Evolutionary conservation across 495 filamentous ascomycete species (phyloP), one percentile per base, ranked within the genome.

Genomic region (Cryomyces antarcticus): DNA sequence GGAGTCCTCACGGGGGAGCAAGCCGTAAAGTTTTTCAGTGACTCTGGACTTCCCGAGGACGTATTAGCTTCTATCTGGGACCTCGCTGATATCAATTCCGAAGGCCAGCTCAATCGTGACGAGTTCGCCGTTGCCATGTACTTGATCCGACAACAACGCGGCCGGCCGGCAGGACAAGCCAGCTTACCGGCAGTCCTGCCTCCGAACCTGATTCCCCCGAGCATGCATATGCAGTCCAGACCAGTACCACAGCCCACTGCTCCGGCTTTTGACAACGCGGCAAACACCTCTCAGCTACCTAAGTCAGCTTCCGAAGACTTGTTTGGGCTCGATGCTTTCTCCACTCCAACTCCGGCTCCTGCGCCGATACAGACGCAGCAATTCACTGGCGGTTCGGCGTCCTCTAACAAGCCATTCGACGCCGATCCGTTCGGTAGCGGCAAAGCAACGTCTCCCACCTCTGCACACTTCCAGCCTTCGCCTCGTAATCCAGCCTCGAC

Each of bases 111-210:
- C 35, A 85, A 67, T 31, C 69, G 71, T 43, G 89, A 97, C 57
- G 87, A 92, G 53, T 97, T 97, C 54, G 88, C 89, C 0, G 86
- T 97, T 41, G 89, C 92, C 39, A 96, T 97, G 89, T 87, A 93
- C 55, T 68, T 97, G 31, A 93, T 97, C 49, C 72, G 83, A 44
- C 77, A 89, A 55, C 86, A 94, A 57, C 72, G 85, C 24, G 33
- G 66, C 45, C 82, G 77, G 45, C 75, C 73, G 31, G 75, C 67
- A 10, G 17, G 17, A 24, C 17, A 24, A 30, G 56, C 54, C 10
- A 57, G 67, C 28, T 56, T 96, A 4, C 88, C 88, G 2, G 65
- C 82, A 11, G 62, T 70, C 6, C 64, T 97, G 30, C 85, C 92
- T 11, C 68, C 75, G 1, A 84, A 77, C 36, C 65, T 97, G 28